Percentiles rank a stretch among this genome's conserved stretches.
Conservation (phyloP, 2,329 filamentous ascomycete species). For the Aspergillus sp. region DNA sequence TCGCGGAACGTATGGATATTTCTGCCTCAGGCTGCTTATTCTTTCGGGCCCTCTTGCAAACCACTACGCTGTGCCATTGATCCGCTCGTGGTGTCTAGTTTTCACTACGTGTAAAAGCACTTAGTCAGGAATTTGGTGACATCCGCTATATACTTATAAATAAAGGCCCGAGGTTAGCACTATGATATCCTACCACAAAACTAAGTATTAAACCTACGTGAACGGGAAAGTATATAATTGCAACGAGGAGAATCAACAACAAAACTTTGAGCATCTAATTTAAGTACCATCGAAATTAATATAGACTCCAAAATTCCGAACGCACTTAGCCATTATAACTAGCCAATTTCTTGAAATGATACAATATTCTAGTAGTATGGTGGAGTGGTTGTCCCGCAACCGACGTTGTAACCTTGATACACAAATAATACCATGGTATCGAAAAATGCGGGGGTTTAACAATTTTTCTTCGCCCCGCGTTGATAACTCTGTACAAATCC, state of each 20-base stretch:
- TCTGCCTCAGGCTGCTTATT: neutral
- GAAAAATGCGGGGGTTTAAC: conserved; percentile 1
- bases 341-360: neutral
- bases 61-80: neutral
- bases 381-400: neutral
- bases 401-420: conserved; percentile 1
- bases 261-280: neutral
- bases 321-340: too few relatives aligned
- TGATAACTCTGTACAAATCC: neutral
- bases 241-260: neutral
- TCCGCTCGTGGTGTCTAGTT: neutral
- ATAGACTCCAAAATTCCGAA: too few relatives aligned
- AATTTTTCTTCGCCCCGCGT: conserved; percentile 5
- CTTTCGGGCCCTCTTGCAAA: neutral
- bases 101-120: neutral
- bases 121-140: neutral
- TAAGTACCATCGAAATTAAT: too few relatives aligned
- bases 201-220: too few relatives aligned
- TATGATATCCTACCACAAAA: too few relatives aligned
- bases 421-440: conserved; percentile 1
- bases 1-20: neutral
- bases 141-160: neutral
- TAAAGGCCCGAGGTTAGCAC: neutral
- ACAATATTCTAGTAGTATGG: neutral
- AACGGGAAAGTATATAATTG: neutral